Percentiles rank a stretch among this genome's conserved stretches.
Conservation (phyloP, 2,329 filamentous ascomycete genomes). For the Fusarium sp. region DNA sequence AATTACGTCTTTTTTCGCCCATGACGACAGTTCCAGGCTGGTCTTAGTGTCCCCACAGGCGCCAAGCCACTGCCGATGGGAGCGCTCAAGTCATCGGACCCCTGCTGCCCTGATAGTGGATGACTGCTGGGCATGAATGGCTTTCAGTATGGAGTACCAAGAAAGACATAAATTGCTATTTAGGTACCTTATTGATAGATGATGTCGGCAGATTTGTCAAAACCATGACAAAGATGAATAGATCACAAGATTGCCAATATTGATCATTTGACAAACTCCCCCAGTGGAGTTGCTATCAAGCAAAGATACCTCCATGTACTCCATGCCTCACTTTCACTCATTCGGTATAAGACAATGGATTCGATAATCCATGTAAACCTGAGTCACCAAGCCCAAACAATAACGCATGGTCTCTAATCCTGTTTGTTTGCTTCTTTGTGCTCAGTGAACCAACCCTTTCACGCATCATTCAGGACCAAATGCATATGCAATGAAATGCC, state of each 20-base stretch:
- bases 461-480: slow-evolving; percentile 3
- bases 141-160: not conserved
- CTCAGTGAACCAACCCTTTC: not conserved
- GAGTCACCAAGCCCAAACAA: slow-evolving; percentile 5
- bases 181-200: not conserved
- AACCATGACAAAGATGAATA: not conserved
- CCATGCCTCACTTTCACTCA: not conserved
- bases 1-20: slow-evolving; percentile 14
- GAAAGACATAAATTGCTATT: not conserved
- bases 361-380: slow-evolving; percentile 1
- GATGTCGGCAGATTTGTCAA: not conserved
- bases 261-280: not conserved
- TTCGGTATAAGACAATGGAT: not conserved
- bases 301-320: not conserved
- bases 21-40: slow-evolving; percentile 26
- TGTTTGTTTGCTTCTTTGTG: slow-evolving; percentile 3
- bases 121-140: not conserved
- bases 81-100: slow-evolving; percentile 16
- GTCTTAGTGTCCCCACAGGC: slow-evolving; percentile 15
- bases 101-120: slow-evolving; percentile 14
- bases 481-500: not conserved
- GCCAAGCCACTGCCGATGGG: slow-evolving; percentile 34
- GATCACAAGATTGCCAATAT: not conserved
- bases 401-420: not conserved
- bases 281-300: not conserved